Base-by-base conservation (phyloP, 2,329 filamentous ascomycete species). In the Aspergillus hortae region DNA sequence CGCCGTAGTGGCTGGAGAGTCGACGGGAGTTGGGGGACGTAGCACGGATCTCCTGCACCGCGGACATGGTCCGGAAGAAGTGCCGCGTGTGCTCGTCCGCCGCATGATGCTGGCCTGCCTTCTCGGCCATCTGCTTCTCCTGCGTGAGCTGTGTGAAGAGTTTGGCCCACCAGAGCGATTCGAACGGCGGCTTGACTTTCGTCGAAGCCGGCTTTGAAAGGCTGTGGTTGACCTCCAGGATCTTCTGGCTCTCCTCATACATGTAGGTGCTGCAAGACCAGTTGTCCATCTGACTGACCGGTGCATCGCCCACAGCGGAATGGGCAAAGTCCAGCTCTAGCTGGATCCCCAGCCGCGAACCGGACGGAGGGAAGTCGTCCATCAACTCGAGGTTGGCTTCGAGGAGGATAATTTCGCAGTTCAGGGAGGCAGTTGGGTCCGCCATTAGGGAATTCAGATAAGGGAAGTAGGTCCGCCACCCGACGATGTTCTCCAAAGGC, bases 21-120 rank as follows among this genome's bases (percentile, higher is more conserved):
- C 65, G 61, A 5, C 61, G 62, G 27, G 62, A 59, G 49, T 49
- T 60, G 27, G 60, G 53, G 25, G 67, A 59, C 1, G 61, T 62
- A 7, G 72, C 72, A n/a, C 67, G 69, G 6, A 78, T 62, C 58
- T 77, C 75, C 51, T 77, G 75, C 48, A 76, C 73, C 32, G 74
- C 72, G 10, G 72, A 72, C 41, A 77, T 59, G n/a, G 66, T 67
- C 41, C 66, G 67, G 54, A 77, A 66, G 52, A 67, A 74, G 6
- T 63, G 64, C 41, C 68, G 61, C 2, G 66, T 69, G 35, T 64
- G 60, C 14, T 72, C 67, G 36, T 71, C 69, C 7, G 68, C 68
- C 12, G 64, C 61, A 40, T 67, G 61, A 12, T 66, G 58, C 23
- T 70, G 62, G 7, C 67, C 70, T 0, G 64, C 64, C 32, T 68